Evolutionary conservation across 1,284 basidiomycete genomes (phyloP), one percentile per base, ranked within the genome.

Genomic region (Wallemia ichthyophaga): DNA sequence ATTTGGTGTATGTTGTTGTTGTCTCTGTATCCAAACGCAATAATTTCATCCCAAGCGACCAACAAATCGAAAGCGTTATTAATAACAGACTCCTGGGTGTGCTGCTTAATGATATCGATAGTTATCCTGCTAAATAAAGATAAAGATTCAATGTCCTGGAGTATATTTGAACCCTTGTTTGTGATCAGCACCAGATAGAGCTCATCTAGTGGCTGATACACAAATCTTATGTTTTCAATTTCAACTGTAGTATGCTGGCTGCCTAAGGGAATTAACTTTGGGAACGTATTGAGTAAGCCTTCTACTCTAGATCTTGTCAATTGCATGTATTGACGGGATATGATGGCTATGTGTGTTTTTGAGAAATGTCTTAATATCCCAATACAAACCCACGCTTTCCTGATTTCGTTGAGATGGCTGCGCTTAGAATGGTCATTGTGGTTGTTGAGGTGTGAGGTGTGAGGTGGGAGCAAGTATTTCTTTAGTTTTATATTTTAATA

Each of bases 201-300:
- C 68, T 99, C 92, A 70, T 98, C 94, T 58, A 99, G 78, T 0
- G 92, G 92, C 67, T 95, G 89, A 71, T 96, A 99, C 65, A 99
- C 92, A 69, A 91, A 99, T 65, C 94, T 85, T 60, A 92, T 88
- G 70, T 89, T 85, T 58, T 79, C 70, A 0, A 85, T 91, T 72
- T 94, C 88, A 64, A 94, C 83, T 15, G 88, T 88, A 9, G 94
- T 99, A 71, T 98, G 94, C 71, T 98, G 92, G 19, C 85, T 89
- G 67, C 88, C 88, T 62, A 82, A 78, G n/a, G 87, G 88, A 65
- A 99, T 92, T 65, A 96, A 81, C 71, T 95, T 96, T 11, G 92
- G 89, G 75, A 98, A 99, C 3, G 91, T 91, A 9, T 91, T 83
- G 55, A 98, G 81, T 28, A 98, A 81, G 53, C 87, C 85, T 71